Evolutionary conservation across 169 alveolate genomes (phyloP).

Genomic region (Cryptosporidium canis): DNA sequence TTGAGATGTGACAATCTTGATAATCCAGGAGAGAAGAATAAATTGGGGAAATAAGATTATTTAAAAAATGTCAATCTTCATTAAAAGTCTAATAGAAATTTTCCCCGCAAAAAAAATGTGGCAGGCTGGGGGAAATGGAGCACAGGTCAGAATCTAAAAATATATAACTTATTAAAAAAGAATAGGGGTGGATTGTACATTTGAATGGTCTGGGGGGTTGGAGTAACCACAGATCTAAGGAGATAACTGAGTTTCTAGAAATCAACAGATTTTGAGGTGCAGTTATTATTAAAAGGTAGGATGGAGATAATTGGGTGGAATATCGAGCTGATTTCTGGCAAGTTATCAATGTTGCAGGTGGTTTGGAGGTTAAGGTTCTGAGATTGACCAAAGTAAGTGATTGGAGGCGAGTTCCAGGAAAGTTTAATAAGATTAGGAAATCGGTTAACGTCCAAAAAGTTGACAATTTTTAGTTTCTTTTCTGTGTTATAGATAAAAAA

Average conservation of each 20-base stretch:
- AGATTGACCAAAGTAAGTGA: background rate
- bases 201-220: background rate
- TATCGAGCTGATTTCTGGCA: background rate
- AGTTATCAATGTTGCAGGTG: background rate
- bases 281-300: background rate
- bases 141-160: background rate
- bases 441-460: constrained; percentile 3
- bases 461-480: background rate
- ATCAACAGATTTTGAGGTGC: background rate
- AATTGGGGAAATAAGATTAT: background rate
- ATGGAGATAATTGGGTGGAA: constrained; percentile 1
- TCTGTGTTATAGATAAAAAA: constrained; percentile 24
- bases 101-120: no score
- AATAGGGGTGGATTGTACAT: background rate
- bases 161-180: background rate
- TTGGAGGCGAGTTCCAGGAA: constrained; percentile 52
- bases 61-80: background rate
- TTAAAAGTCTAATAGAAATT: background rate
- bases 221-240: background rate
- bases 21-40: background rate
- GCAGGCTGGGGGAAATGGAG: background rate
- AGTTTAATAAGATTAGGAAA: constrained; percentile 27
- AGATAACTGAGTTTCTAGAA: background rate
- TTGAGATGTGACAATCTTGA: no score
- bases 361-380: background rate